Evolutionary conservation across 768 basidiomycete genomes (phyloP), one percentile per base, ranked within the genome.

Genomic region (Lentinus brumalis): DNA sequence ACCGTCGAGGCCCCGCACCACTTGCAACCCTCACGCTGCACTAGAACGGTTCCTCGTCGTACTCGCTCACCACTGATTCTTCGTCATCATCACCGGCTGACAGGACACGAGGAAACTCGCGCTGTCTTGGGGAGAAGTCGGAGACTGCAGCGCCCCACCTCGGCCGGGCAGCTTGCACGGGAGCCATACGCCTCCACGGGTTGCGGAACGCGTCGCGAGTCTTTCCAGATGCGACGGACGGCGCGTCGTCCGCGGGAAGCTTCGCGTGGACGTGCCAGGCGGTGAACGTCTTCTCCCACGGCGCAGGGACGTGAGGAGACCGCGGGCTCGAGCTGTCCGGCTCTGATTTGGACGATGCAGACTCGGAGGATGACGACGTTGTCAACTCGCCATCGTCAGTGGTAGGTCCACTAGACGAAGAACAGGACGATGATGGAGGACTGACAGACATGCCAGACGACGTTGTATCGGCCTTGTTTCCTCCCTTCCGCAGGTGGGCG

Each of bases 121-220:
- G 21, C 21, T 26, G 21, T 26, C 21, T 26, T 26, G 21, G 35
- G 35, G 35, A 11, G 35, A 35, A 35, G 11, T 35, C 7, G 35
- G 6, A 6, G 35, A 35, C 35, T 6, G 11, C 11, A 35, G 6
- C 35, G 35, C 35, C 41, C 60, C 53, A 56, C 4, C 40, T 21
- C 4, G 29, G n/a, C 26, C 45, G 54, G 8, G 40, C 41, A 51
- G 49, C 11, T 3, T 49, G 50, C 30, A 38, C 29, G 14, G 60
- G 39, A 14, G 1, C 47, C 7, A 49, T 32, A 9, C 55, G 41
- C 41, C 51, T 61, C 60, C 60, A 61, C 14, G 60, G 54, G 42
- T 61, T 61, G 18, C 16, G 18, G 46, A 54, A 60, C n/a, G 59
- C 53, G 46, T 53, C 53, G 29, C 29, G 31, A 3, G 59, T 60